Evolutionary conservation across 805 yeast species (phyloP).

Genomic region (Helenozyma rhizophorensis): DNA sequence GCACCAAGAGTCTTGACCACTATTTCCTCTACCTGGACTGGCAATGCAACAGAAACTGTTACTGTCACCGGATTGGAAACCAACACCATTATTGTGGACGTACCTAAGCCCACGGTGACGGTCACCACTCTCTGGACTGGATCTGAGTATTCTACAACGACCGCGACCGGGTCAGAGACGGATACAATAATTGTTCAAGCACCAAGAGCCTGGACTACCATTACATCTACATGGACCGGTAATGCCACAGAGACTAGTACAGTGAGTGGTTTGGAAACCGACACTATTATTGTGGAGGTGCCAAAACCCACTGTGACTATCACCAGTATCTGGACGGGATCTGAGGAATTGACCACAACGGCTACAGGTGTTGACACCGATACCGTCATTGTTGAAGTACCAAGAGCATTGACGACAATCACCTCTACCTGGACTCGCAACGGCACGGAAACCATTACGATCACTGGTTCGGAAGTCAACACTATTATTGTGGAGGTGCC

Average conservation of each 20-base stretch:
- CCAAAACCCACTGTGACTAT: neutral
- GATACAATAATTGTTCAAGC: conserved; percentile 13
- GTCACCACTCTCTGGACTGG: conserved; percentile 6
- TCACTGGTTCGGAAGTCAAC: neutral
- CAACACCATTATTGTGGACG: conserved; percentile 9
- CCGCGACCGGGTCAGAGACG: conserved; percentile 7
- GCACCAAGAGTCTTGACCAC: conserved; percentile 3
- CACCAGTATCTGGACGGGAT: neutral
- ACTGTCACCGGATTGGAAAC: conserved; percentile 3
- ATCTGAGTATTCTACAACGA: conserved; percentile 5
- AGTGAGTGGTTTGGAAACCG: too few species aligned
- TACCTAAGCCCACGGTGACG: conserved; percentile 6
- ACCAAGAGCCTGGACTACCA: conserved; percentile 10
- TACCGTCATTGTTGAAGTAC: too few species aligned
- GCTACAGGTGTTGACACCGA: too few species aligned
- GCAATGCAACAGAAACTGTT: neutral
- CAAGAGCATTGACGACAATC: neutral
- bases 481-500: neutral
- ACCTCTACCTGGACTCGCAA: conserved; percentile 5
- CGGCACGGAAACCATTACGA: neutral
- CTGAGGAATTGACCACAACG: too few species aligned
- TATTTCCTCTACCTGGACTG: conserved; percentile 1
- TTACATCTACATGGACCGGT: conserved; percentile 1
- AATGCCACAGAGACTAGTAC: too few species aligned
- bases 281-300: conserved; percentile 7